These are phyloP conservation scores for Ustilago esculenta DNA, from an alignment of 1,284 basidiomycete genomes.

Conservation along the genomic window DNA sequence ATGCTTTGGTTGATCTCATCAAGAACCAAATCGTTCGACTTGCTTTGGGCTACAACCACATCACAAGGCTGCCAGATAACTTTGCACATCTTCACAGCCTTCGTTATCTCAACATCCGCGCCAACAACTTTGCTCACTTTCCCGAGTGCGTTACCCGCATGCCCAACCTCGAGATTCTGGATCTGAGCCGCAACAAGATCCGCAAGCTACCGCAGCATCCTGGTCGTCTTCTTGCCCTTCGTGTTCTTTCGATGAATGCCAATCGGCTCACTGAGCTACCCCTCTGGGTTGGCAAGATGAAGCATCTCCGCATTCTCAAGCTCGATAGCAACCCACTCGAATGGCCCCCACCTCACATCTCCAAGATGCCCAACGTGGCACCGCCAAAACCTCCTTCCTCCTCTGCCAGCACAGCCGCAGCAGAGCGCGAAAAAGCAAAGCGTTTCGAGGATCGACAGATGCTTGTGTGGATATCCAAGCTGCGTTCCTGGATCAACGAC, in stretches of 20 bases:
- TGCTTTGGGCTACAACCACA: constrained; percentile 84
- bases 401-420: constrained; percentile 63
- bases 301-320: constrained; percentile 81
- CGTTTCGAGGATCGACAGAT: constrained; percentile 51
- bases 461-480: constrained; percentile 57
- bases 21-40: constrained; percentile 71
- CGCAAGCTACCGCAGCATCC: constrained; percentile 80
- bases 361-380: constrained; percentile 50
- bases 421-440: constrained; percentile 37
- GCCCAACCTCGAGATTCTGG: constrained; percentile 89
- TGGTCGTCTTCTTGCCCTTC: constrained; percentile 80
- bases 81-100: constrained; percentile 81
- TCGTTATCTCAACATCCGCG: constrained; percentile 91
- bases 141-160: constrained; percentile 79
- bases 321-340: constrained; percentile 84
- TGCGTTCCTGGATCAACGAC: constrained; percentile 55
- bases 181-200: constrained; percentile 92
- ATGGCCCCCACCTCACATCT: constrained; percentile 75
- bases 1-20: constrained; percentile 47
- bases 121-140: constrained; percentile 83
- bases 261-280: constrained; percentile 86
- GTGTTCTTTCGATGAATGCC: constrained; percentile 81
- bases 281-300: constrained; percentile 79
- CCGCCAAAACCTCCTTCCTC: constrained; percentile 29
- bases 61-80: constrained; percentile 80